Percentiles rank a stretch among this genome's conserved stretches.
These are phyloP conservation scores for Skeletonema grethae DNA, from an alignment of 108 stramenopile genomes.

Conservation along the genomic window DNA sequence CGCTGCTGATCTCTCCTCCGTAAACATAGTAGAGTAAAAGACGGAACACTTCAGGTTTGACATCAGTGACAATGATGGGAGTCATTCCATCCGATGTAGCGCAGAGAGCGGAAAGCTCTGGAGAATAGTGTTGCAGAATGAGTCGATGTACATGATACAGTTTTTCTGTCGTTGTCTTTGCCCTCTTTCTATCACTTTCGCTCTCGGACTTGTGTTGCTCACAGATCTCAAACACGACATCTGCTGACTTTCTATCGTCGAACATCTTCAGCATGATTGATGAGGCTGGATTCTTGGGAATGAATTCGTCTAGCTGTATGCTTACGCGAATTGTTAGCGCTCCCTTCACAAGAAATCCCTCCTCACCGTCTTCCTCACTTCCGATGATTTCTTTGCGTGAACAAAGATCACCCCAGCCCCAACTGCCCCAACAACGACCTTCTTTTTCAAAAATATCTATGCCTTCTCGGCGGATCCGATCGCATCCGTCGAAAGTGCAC, in stretches of 20 bases:
- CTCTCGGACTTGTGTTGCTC: too few relatives aligned
- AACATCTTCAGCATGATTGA: slow-evolving; percentile 5
- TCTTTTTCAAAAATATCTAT: too few relatives aligned
- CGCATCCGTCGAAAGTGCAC: too few relatives aligned
- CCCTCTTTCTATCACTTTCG: too few relatives aligned
- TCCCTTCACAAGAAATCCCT: not conserved
- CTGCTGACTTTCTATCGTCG: not conserved
- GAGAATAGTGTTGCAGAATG: not conserved
- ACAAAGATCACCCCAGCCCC: too few relatives aligned
- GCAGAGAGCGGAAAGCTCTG: not conserved
- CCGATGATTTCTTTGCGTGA: not conserved
- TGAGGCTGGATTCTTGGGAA: slow-evolving; percentile 1
- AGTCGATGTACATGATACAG: slow-evolving; percentile 3
- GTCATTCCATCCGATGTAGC: not conserved
- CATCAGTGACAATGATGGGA: not conserved
- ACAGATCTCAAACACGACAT: not conserved
- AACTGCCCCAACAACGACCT: too few relatives aligned
- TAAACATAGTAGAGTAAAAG: not conserved
- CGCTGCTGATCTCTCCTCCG: not conserved
- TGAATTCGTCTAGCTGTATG: not conserved
- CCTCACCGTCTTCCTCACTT: too few relatives aligned
- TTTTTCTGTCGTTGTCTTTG: not conserved
- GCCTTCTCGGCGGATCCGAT: too few relatives aligned
- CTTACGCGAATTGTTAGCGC: not conserved
- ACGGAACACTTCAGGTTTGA: not conserved